Percentiles rank a stretch among this genome's conserved stretches.
Conservation (phyloP, 2,329 filamentous ascomycete genomes). For the Aspergillus pseudoterreus region DNA sequence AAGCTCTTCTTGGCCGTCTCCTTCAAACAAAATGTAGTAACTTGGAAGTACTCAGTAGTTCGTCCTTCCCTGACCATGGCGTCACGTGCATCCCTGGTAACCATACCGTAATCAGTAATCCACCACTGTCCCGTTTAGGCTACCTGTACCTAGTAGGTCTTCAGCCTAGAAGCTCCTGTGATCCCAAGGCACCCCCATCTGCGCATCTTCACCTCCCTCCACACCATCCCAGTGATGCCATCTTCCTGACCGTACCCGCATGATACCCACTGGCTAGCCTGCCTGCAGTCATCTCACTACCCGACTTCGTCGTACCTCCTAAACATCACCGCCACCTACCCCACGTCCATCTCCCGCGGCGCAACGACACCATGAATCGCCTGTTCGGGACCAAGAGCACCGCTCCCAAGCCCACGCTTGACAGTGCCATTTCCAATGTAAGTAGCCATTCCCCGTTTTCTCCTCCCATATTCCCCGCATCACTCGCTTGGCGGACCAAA, state of each 20-base stretch:
- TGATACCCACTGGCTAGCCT: not conserved
- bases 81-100: no score
- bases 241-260: not conserved
- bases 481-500: slow-evolving; percentile 3
- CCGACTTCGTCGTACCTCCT: not conserved
- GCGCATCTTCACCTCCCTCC: no score
- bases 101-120: no score
- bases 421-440: slow-evolving; percentile 77
- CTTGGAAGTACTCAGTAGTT: not conserved
- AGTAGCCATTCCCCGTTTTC: slow-evolving; percentile 15
- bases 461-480: slow-evolving; percentile 2
- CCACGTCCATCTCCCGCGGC: slow-evolving; percentile 1
- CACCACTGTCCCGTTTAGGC: no score
- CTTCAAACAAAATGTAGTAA: not conserved
- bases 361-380: slow-evolving; percentile 71
- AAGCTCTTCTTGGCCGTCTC: not conserved
- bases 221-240: not conserved
- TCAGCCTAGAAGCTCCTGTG: no score
- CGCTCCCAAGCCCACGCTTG: slow-evolving; percentile 84
- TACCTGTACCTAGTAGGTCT: no score
- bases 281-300: not conserved
- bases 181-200: no score
- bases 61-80: no score
- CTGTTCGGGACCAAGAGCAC: slow-evolving; percentile 87
- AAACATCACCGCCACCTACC: not conserved